phyloP scores from a whole-genome alignment of 371 early-diverging fungal species.

The Haplosporangium sp. region DNA sequence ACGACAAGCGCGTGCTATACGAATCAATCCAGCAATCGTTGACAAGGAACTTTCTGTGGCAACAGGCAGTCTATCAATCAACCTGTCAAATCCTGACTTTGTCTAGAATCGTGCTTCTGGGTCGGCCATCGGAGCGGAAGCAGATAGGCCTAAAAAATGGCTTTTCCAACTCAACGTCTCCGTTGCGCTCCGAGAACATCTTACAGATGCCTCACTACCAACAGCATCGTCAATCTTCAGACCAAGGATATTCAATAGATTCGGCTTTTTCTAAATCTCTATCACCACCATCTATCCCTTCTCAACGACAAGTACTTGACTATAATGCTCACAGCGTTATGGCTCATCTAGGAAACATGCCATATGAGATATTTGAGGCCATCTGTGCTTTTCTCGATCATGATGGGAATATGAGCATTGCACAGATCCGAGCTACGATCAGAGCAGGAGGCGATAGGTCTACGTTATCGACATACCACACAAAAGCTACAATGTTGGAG shows the following conservation, averaged over 20 bases:
- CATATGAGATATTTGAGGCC: slow-evolving; percentile 49
- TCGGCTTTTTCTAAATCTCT: neutral
- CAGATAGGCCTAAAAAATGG: neutral
- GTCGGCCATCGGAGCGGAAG: slow-evolving; percentile 14
- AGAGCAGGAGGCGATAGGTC: slow-evolving; percentile 21
- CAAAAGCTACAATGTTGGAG: slow-evolving; percentile 36
- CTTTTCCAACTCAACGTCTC: neutral
- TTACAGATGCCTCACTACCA: neutral
- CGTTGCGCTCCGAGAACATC: neutral
- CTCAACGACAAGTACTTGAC: neutral
- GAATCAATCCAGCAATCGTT: slow-evolving; percentile 52
- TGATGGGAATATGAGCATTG: slow-evolving; percentile 36
- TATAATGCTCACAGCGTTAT: slow-evolving; percentile 41
- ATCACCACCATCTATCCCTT: neutral
- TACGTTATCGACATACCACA: slow-evolving; percentile 21
- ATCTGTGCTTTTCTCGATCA: slow-evolving; percentile 48
- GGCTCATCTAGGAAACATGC: slow-evolving; percentile 47
- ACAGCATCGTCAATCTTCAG: neutral
- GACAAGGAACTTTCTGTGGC: slow-evolving; percentile 55
- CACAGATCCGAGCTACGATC: slow-evolving; percentile 41
- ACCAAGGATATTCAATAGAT: neutral
- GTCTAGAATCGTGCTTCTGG: slow-evolving; percentile 48
- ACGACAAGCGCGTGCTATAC: slow-evolving; percentile 47
- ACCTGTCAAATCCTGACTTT: slow-evolving; percentile 42
- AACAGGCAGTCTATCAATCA: slow-evolving; percentile 40